Evolutionary conservation across 2,329 filamentous ascomycete genomes (phyloP), one percentile per base, ranked within the genome.

Genomic region (Madurella fahalii): DNA sequence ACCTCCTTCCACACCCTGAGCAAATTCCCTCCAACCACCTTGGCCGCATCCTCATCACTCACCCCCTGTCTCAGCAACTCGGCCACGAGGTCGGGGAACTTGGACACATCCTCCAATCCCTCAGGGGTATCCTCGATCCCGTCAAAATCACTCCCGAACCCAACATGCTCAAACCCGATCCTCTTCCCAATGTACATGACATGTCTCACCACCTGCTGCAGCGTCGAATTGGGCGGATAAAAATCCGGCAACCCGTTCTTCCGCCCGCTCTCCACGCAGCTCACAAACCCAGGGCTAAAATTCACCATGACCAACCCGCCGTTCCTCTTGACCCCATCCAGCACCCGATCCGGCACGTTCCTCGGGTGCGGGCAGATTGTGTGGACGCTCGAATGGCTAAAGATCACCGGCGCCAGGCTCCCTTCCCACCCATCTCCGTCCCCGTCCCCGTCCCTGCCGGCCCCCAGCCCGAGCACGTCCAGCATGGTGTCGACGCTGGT

Each of bases 251-350:
- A 67, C 0, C 86, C 87, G 41, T 82, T 80, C 15, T 77, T 73
- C 3, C 79, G 75, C 32, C 80, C 77, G 1, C 78, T 63, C n/a
- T 50, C 78, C 1, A 79, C 75, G 68, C 92, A 96, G 30, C 86
- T 89, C 58, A 96, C 83, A 68, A 96, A 96, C 16, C 85, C 84
- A 0, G 90, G 89, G 15, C 82, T 76, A 66, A 96, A 95, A 69
- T 95, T 96, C 58, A 96, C 83, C 90, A 96, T 95, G 50, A 96
- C 89, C 9, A 97, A 65, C 2, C 87, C 87, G 58, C 86, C 82
- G 2, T 80, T 83, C 64, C 82, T 69, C 69, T 89, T 89, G 39
- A 96, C 88, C 1, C 94, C 75, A 40, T 86, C 73, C 8, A 97
- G 75, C 13, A 96, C 83, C 53, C 92, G 81, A 60, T 97, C 91